Evolutionary conservation across 225 moss, liverwort and hornwort genomes (phyloP).

Genomic region (Pseudoscleropodium purum): DNA sequence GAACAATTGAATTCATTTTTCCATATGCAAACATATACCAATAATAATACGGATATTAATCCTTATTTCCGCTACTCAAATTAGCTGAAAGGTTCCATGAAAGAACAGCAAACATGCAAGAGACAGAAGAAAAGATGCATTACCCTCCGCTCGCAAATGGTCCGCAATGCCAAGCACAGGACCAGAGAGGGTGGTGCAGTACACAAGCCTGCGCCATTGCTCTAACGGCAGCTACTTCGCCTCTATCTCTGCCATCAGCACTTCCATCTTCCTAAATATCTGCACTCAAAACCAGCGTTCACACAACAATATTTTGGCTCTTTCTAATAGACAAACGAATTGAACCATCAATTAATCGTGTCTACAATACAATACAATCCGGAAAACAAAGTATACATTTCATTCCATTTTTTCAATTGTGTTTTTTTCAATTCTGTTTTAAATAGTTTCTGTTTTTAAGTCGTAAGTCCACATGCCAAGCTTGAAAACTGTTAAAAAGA

Average conservation of each 20-base stretch:
- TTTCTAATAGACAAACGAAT: background rate
- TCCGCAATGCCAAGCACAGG: slow-evolving; percentile 80
- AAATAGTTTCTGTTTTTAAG: background rate
- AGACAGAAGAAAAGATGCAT: slow-evolving; percentile 20
- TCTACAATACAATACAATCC: background rate
- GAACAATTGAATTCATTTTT: background rate
- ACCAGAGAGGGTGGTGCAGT: slow-evolving; percentile 86
- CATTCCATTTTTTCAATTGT: too few relatives aligned
- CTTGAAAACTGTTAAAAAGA: background rate
- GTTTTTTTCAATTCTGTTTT: background rate
- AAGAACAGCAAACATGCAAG: background rate
- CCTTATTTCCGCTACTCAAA: background rate
- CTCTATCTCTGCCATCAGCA: slow-evolving; percentile 65
- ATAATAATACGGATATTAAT: background rate
- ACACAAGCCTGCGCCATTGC: slow-evolving; percentile 97
- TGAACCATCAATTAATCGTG: background rate
- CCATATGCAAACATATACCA: background rate
- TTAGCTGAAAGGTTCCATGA: background rate
- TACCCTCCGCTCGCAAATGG: slow-evolving; percentile 83
- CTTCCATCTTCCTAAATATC: slow-evolving; percentile 93
- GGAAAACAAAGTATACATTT: background rate
- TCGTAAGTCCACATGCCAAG: background rate
- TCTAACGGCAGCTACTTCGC: slow-evolving; percentile 72
- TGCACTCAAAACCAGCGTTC: slow-evolving; percentile 15
- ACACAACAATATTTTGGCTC: background rate